phyloP scores from a whole-genome alignment of 164 flowering plant genomes.

The Houttuynia cordata region DNA sequence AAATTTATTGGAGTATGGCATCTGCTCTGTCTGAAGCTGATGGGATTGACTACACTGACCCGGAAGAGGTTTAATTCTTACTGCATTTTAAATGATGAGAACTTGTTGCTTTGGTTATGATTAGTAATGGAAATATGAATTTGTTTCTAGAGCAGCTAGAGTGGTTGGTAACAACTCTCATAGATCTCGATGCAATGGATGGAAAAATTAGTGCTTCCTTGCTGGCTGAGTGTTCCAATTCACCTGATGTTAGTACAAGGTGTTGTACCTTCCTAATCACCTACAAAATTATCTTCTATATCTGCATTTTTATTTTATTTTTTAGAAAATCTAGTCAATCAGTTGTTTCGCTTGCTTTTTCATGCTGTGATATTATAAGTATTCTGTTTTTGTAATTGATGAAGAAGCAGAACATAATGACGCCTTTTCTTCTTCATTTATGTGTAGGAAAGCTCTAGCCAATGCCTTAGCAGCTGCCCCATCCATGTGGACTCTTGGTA shows the following conservation, averaged over 20 bases:
- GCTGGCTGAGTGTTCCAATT: conserved; percentile 84
- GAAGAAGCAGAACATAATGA: no score
- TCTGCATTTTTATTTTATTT: background rate
- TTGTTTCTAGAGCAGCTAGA: conserved; percentile 52
- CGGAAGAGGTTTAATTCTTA: conserved; percentile 62
- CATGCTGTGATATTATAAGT: background rate
- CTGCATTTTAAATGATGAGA: background rate
- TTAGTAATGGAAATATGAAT: background rate
- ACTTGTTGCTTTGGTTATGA: background rate
- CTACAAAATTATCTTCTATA: background rate
- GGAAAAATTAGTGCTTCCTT: conserved; percentile 87
- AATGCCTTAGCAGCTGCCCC: conserved; percentile 94
- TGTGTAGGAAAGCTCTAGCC: conserved; percentile 70
- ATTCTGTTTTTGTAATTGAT: no score
- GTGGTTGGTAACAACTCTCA: conserved; percentile 70
- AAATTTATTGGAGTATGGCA: conserved; percentile 81
- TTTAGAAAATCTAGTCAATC: background rate
- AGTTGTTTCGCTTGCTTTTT: background rate
- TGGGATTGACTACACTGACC: conserved; percentile 88
- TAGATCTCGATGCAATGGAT: conserved; percentile 99
- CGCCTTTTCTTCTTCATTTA: background rate
- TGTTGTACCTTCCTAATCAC: conserved; percentile 8
- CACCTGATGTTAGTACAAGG: conserved; percentile 92
- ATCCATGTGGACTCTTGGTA: conserved; percentile 99
- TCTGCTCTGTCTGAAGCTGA: conserved; percentile 90